Evolutionary conservation across 2,329 filamentous ascomycete genomes (phyloP).

Genomic region (Paradendryphiella salina): DNA sequence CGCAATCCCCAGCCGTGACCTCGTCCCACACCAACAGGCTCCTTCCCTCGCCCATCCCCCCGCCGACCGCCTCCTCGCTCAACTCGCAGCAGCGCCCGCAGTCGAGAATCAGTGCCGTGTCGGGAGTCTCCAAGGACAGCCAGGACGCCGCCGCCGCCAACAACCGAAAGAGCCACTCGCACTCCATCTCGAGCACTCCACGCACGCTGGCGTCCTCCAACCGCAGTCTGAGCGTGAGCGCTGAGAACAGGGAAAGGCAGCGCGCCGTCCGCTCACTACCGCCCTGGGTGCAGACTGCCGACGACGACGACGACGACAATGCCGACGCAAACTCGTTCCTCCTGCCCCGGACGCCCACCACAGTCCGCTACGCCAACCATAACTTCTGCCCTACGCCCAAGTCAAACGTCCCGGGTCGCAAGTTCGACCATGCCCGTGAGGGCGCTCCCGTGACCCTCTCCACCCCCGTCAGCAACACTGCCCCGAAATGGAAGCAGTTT

Average conservation of each 20-base stretch:
- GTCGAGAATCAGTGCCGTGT: constrained; percentile 38
- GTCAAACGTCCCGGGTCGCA: constrained; percentile 44
- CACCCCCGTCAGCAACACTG: constrained; percentile 40
- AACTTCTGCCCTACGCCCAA: constrained; percentile 47
- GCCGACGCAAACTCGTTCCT: constrained; percentile 37
- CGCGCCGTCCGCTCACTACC: constrained; percentile 44
- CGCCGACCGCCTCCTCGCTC: constrained; percentile 37
- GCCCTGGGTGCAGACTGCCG: constrained; percentile 46
- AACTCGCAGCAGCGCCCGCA: constrained; percentile 37
- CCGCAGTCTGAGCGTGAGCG: constrained; percentile 30
- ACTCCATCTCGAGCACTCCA: constrained; percentile 43
- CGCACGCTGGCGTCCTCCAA: constrained; percentile 45
- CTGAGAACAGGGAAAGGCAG: constrained; percentile 40
- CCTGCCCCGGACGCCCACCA: constrained; percentile 43
- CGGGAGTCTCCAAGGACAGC: constrained; percentile 31
- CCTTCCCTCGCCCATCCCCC: constrained; percentile 40
- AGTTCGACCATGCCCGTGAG: constrained; percentile 47
- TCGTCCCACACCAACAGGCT: constrained; percentile 24
- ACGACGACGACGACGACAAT: constrained; percentile 45
- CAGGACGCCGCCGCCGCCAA: constrained; percentile 29
- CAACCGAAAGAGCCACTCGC: constrained; percentile 36
- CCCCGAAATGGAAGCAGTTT: constrained; percentile 48
- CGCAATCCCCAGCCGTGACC: constrained; percentile 3
- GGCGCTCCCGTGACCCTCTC: constrained; percentile 44
- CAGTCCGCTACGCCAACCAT: constrained; percentile 43